Percentiles rank a stretch among this genome's conserved stretches.
Evolutionary conservation across 2,329 filamentous ascomycete genomes (phyloP).

Genomic region (Xylariaceae sp.): DNA sequence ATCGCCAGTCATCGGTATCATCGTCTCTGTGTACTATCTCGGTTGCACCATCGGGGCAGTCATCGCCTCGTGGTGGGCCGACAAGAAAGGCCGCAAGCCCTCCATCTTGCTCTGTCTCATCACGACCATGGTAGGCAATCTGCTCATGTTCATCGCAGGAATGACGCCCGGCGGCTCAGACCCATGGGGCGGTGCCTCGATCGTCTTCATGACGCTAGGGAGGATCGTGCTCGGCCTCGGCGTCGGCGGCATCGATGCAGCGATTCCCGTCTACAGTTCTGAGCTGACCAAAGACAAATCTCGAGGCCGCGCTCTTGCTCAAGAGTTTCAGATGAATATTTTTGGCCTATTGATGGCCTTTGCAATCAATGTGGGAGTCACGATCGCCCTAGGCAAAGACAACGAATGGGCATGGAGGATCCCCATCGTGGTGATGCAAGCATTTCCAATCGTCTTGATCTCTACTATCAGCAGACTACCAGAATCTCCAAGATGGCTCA

Average conservation of each 20-base stretch:
- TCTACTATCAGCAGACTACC: conserved; percentile 52
- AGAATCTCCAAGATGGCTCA: conserved; percentile 57
- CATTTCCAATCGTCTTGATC: conserved; percentile 54
- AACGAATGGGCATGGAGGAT: conserved; percentile 61
- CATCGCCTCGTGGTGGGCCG: conserved; percentile 53
- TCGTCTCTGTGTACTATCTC: conserved; percentile 61
- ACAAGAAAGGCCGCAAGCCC: conserved; percentile 52
- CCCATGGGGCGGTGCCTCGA: conserved; percentile 46
- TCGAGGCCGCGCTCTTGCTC: conserved; percentile 56
- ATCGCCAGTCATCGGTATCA: conserved; percentile 54
- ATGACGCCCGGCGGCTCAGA: conserved; percentile 40
- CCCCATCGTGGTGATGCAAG: conserved; percentile 60
- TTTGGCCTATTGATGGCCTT: conserved; percentile 61
- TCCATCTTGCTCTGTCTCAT: conserved; percentile 55
- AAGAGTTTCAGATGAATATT: conserved; percentile 65
- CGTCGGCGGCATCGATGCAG: conserved; percentile 58
- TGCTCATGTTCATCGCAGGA: conserved; percentile 59
- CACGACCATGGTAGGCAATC: conserved; percentile 52
- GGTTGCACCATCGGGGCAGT: conserved; percentile 58
- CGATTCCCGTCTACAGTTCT: conserved; percentile 59
- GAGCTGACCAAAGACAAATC: conserved; percentile 57
- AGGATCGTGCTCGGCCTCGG: conserved; percentile 41
- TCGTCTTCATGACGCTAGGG: conserved; percentile 36
- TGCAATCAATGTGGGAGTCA: conserved; percentile 55
- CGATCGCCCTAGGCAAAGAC: conserved; percentile 50